Percentiles rank a stretch among this genome's conserved stretches.
Conservation (phyloP, 2,329 filamentous ascomycete species). For the Endothia cerciana region DNA sequence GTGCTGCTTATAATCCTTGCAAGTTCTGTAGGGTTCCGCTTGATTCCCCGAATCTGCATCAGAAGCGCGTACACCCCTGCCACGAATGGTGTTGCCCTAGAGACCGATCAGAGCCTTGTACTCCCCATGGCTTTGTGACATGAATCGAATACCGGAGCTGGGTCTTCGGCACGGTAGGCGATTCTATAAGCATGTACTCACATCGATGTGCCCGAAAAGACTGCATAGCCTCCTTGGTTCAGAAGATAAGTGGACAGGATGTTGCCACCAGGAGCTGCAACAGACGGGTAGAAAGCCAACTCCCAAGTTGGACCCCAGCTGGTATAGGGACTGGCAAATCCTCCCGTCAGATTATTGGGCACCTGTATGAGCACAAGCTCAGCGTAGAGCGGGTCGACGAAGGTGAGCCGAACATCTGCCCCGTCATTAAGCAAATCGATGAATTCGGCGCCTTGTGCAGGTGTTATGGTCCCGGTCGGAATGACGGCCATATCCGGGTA, state of each 20-base stretch:
- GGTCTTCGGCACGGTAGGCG: not conserved
- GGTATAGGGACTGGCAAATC: slow-evolving; percentile 54
- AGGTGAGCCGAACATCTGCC: slow-evolving; percentile 32
- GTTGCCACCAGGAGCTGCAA: slow-evolving; percentile 59
- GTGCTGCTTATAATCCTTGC: slow-evolving; percentile 18
- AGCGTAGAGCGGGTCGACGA: slow-evolving; percentile 26
- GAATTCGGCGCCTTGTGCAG: slow-evolving; percentile 34
- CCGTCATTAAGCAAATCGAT: slow-evolving; percentile 32
- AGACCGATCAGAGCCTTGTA: not conserved
- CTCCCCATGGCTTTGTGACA: not conserved
- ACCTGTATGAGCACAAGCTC: slow-evolving; percentile 19
- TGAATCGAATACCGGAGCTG: not conserved
- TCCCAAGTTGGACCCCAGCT: slow-evolving; percentile 65
- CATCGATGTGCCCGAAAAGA: slow-evolving; percentile 64
- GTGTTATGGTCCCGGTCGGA: slow-evolving; percentile 29
- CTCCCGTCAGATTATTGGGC: slow-evolving; percentile 48
- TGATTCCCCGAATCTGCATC: slow-evolving; percentile 16
- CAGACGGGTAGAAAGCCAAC: slow-evolving; percentile 58
- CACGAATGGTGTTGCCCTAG: slow-evolving; percentile 51
- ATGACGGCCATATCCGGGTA: slow-evolving; percentile 21
- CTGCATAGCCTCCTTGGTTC: slow-evolving; percentile 51
- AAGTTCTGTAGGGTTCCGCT: slow-evolving; percentile 14
- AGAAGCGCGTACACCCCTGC: slow-evolving; percentile 27
- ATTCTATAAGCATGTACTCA: not conserved
- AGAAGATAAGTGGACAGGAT: slow-evolving; percentile 63